Evolutionary conservation across 495 filamentous ascomycete species (phyloP).

Genomic region (Lineolata rhizophorae): DNA sequence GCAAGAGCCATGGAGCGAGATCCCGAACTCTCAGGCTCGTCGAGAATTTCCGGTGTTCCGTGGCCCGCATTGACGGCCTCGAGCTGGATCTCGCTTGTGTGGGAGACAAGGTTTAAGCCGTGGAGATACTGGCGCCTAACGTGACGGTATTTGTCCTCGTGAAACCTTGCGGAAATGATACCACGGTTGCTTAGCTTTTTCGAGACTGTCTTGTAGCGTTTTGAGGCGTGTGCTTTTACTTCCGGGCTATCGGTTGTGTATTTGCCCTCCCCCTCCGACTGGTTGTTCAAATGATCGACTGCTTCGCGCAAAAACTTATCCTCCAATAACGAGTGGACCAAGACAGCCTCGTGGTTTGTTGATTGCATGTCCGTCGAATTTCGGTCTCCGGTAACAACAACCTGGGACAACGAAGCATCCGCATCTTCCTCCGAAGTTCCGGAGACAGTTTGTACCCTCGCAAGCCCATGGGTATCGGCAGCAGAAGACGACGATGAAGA

Average conservation of each 20-base stretch:
- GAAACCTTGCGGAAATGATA: background rate
- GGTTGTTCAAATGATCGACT: constrained; percentile 7
- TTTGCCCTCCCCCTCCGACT: background rate
- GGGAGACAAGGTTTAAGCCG: constrained; percentile 1
- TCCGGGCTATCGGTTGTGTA: constrained; percentile 7
- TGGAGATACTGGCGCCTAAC: constrained; percentile 6
- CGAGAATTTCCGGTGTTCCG: constrained; percentile 5
- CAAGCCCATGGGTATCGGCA: too few relatives aligned
- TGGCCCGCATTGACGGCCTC: too few relatives aligned
- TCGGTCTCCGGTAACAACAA: too few relatives aligned
- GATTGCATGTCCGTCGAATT: too few relatives aligned
- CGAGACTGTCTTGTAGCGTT: constrained; percentile 6
- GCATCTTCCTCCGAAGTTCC: too few relatives aligned
- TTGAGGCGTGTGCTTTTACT: constrained; percentile 6
- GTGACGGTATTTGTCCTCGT: constrained; percentile 2
- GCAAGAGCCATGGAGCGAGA: background rate
- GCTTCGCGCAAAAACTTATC: constrained; percentile 10
- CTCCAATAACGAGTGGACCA: constrained; percentile 13
- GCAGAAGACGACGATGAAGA: too few relatives aligned
- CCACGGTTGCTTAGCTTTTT: constrained; percentile 2
- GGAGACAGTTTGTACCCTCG: too few relatives aligned
- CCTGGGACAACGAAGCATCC: too few relatives aligned
- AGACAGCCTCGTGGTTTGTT: constrained; percentile 5
- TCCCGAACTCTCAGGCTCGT: constrained; percentile 2
- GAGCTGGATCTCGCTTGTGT: too few relatives aligned